Base-by-base conservation (phyloP, 306 rosid species). In the Dalbergia oliveri region DNA sequence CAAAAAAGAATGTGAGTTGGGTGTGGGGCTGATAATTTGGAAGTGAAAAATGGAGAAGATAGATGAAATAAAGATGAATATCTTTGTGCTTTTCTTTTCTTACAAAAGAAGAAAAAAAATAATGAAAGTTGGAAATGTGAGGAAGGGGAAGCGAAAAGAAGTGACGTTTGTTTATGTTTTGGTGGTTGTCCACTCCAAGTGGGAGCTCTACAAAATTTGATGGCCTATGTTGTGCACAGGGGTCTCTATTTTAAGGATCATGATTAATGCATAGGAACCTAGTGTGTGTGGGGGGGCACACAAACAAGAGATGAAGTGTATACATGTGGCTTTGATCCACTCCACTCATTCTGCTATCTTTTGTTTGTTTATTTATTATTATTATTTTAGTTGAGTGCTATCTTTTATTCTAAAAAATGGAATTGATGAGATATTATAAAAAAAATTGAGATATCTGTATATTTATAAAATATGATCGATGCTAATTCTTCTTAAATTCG, bases 101-200 rank as follows among this genome's bases (percentile, higher is more conserved):
- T 9, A 21, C 23, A 21, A 21, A 21, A n/a, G 5, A 37, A 4
- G 8, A 37, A 37, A 37, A 4, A 11, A 11, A 53, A 37, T 9
- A 21, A 80, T 34, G 70, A 80, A 75, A 63, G 35, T n/a, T 35
- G 19, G 60, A 45, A 68, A 73, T 33, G 26, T 0, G 43, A 44
- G 44, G 50, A 65, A 11, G 34, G 18, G 58, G 60, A 59, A 49
- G 80, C 13, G 61, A 60, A 71, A 77, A 66, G 66, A 64, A 82
- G 62, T 75, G 11, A 47, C 6, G 76, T 69, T 85, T 9, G 62
- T 66, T 73, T 78, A 63, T 57, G 69, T 69, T 82, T 69, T 75
- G 53, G 66, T 79, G 82, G 84, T 82, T 75, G 71, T 64, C 84
- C 84, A 57, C 79, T 75, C 68, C 66, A 69, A 81, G 72, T 69